Evolutionary conservation across 176 grass and related monocot species (phyloP).

Genomic region (Phragmites australis): DNA sequence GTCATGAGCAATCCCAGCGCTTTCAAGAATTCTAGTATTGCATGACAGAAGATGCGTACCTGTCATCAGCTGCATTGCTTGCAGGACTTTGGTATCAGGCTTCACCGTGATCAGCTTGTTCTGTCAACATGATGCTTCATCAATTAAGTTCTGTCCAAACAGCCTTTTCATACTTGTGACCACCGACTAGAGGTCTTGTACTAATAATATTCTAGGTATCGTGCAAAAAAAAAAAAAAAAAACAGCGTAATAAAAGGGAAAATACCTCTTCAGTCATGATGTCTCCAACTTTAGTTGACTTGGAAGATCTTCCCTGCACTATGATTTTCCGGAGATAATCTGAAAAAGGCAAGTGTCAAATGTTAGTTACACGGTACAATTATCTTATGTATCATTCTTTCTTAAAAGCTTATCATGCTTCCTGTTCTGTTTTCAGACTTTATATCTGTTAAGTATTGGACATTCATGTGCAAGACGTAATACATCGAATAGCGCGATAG

Average conservation of each 20-base stretch:
- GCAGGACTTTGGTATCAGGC: conserved; percentile 74
- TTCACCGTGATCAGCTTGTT: conserved; percentile 92
- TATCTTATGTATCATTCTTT: neutral
- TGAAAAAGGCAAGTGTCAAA: conserved; percentile 31
- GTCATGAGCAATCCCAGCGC: neutral
- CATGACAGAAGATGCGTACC: conserved; percentile 40
- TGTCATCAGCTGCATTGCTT: conserved; percentile 99
- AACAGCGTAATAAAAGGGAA: neutral
- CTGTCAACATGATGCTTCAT: conserved; percentile 48
- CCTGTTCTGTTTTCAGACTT: neutral
- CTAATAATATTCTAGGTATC: conserved; percentile 9
- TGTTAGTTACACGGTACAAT: neutral
- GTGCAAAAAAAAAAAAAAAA: neutral
- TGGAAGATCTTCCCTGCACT: conserved; percentile 95
- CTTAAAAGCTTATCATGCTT: neutral
- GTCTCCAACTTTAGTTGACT: conserved; percentile 98
- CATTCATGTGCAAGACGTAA: neutral
- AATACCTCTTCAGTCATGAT: conserved; percentile 99
- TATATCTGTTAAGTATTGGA: neutral
- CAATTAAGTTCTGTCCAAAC: neutral
- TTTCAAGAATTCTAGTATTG: neutral
- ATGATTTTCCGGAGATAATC: conserved; percentile 99
- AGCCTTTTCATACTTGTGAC: conserved; percentile 5
- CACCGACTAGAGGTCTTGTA: neutral
- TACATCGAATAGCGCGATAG: neutral